Conservation (phyloP, 2,329 filamentous ascomycete genomes). For the Rhynchosporium graminicola region DNA sequence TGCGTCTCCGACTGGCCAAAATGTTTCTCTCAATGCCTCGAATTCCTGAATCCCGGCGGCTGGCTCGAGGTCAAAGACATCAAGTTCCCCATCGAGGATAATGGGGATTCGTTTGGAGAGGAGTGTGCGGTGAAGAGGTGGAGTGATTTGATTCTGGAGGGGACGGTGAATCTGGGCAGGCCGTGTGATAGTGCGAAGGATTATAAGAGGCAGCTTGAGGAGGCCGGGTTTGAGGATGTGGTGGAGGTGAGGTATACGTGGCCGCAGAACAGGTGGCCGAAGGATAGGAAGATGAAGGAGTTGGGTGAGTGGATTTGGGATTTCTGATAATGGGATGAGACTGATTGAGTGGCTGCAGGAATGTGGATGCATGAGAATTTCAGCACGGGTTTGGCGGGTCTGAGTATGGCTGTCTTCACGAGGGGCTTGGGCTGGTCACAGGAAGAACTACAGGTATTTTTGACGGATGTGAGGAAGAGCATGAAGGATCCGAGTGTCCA, state of each 20-base stretch:
- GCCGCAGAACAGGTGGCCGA: slow-evolving; percentile 54
- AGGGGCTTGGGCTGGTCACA: slow-evolving; percentile 25
- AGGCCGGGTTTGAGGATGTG: slow-evolving; percentile 31
- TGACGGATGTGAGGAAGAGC: slow-evolving; percentile 25
- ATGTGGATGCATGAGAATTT: slow-evolving; percentile 25
- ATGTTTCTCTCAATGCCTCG: slow-evolving; percentile 14
- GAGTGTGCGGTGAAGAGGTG: slow-evolving; percentile 19
- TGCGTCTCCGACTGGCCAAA: slow-evolving; percentile 15
- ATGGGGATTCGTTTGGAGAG: slow-evolving; percentile 17
- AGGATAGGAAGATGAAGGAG: slow-evolving; percentile 43
- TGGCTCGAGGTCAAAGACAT: slow-evolving; percentile 64
- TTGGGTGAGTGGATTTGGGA: slow-evolving; percentile 1
- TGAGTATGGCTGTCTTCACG: slow-evolving; percentile 27
- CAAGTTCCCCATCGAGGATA: slow-evolving; percentile 18
- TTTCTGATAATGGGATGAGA: neutral
- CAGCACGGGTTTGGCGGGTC: slow-evolving; percentile 16
- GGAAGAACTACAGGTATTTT: slow-evolving; percentile 26
- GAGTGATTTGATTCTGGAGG: slow-evolving; percentile 36
- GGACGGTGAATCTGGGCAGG: slow-evolving; percentile 39
- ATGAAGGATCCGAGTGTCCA: slow-evolving; percentile 25
- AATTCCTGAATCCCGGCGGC: slow-evolving; percentile 54
- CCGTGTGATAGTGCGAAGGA: slow-evolving; percentile 37
- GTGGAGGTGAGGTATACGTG: slow-evolving; percentile 49
- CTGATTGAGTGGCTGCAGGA: slow-evolving; percentile 1
- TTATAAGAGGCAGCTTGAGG: slow-evolving; percentile 19